Evolutionary conservation across 371 early-diverging fungal genomes (phyloP), one percentile per base, ranked within the genome.

Genomic region (Chytridiales sp.): DNA sequence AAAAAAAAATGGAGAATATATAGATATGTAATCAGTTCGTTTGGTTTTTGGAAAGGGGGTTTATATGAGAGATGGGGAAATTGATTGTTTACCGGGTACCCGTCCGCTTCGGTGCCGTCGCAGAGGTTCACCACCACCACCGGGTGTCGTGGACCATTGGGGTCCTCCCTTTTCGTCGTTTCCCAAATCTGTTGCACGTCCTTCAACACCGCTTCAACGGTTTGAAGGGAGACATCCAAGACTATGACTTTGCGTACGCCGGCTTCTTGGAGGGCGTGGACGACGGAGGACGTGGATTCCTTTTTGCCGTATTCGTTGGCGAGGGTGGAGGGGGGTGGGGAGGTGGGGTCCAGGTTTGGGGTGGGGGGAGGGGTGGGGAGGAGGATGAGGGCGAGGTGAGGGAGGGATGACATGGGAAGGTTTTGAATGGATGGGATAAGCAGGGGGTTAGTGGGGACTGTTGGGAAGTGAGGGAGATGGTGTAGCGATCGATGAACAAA

Each of bases 101-200:
- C 68, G 50, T 68, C 68, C 17, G 21, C 26, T 39, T 68, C 68
- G 11, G 55, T 62, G n/a, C 68, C 68, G 46, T 68, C 68, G 54
- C 68, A 68, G 1, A 60, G 52, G 32, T 68, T 68, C 27, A 68
- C 24, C 4, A 59, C 48, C 15, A 59, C 60, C n/a, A 67, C 4
- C 3, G 42, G 26, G 36, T 27, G n/a, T n/a, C 56, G 55, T 3
- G 27, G 6, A 22, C 5, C 9, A 6, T 4, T 48, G 15, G 11
- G n/a, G 27, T 21, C 6, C 26, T 5, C 49, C 17, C n/a, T n/a
- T n/a, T n/a, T n/a, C n/a, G n/a, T n/a, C n/a, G n/a, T n/a, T n/a
- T n/a, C n/a, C n/a, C n/a, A n/a, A n/a, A n/a, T n/a, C n/a, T n/a
- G n/a, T n/a, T n/a, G n/a, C n/a, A 21, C 21, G 30, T 21, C 49